These are phyloP conservation scores for Blastocystis sp. DNA, from an alignment of 352 stramenopile species.

Conservation along the genomic window DNA sequence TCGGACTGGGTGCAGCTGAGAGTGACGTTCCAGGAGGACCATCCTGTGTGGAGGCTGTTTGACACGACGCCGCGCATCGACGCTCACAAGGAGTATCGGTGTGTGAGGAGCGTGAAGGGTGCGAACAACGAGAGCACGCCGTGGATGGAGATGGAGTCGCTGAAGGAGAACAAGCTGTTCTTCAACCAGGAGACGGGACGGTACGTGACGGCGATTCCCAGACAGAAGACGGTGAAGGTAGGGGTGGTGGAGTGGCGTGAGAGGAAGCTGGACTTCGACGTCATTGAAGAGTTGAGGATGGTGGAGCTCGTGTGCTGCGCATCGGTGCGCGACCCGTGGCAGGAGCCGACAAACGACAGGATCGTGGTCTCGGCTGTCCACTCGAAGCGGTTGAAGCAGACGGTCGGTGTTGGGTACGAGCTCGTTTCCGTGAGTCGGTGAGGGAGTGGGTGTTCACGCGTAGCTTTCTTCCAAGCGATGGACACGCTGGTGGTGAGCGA, in stretches of 20 bases:
- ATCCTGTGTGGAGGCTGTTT: neutral
- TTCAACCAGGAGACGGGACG: slow-evolving; percentile 22
- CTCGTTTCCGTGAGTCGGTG: neutral
- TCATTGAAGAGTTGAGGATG: neutral
- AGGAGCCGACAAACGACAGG: neutral
- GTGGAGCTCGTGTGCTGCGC: slow-evolving; percentile 15
- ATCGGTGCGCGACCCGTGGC: neutral
- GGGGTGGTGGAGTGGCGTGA: neutral
- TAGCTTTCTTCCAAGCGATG: neutral
- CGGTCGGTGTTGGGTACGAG: neutral
- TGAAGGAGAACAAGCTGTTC: slow-evolving; percentile 5
- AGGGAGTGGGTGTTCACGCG: neutral
- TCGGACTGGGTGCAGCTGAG: neutral
- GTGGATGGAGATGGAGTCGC: slow-evolving; percentile 23
- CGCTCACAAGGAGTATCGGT: neutral
- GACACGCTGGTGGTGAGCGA: neutral
- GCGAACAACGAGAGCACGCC: neutral
- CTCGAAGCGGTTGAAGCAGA: neutral
- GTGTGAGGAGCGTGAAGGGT: neutral
- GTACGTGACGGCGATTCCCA: slow-evolving; percentile 20
- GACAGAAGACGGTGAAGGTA: neutral
- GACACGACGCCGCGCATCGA: neutral
- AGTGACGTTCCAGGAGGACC: neutral
- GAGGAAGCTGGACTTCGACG: slow-evolving; percentile 6
- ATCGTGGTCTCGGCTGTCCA: neutral